Percentiles rank a stretch among this genome's conserved stretches.
Conservation (phyloP, 192 early-diverging fungal genomes). For the Helicostylum pulchrum region DNA sequence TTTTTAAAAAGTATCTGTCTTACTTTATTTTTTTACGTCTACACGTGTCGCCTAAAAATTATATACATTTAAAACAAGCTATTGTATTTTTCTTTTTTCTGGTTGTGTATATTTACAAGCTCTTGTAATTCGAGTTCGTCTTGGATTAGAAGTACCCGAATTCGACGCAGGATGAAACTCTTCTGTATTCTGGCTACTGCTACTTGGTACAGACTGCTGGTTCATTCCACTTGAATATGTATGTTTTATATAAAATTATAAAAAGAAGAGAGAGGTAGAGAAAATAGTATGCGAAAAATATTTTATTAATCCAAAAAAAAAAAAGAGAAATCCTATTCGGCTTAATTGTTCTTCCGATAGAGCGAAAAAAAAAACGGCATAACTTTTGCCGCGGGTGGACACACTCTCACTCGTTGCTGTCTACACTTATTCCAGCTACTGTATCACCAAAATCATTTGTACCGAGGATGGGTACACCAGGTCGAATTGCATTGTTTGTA, state of each 20-base stretch:
- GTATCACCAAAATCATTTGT: constrained; percentile 24
- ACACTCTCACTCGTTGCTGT: background rate
- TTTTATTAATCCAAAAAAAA: background rate
- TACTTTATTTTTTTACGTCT: constrained; percentile 37
- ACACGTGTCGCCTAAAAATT: constrained; percentile 30
- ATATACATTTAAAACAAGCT: no score
- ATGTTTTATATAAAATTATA: no score
- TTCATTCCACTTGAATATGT: no score
- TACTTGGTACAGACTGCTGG: background rate
- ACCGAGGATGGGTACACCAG: constrained; percentile 33
- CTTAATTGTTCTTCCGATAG: background rate
- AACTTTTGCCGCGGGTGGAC: background rate
- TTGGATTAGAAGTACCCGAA: background rate
- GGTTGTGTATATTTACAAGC: constrained; percentile 16
- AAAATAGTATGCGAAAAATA: no score
- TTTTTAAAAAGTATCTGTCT: background rate
- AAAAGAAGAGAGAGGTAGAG: no score
- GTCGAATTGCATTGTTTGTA: constrained; percentile 22
- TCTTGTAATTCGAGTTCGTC: constrained; percentile 22
- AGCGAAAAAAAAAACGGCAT: background rate
- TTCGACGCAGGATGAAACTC: no score
- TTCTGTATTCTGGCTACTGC: background rate
- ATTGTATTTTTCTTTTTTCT: no score
- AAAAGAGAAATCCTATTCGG: constrained; percentile 2
- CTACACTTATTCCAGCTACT: constrained; percentile 17